Evolutionary conservation across 148 eudicot species (phyloP).

Genomic region (Oxyria digyna): DNA sequence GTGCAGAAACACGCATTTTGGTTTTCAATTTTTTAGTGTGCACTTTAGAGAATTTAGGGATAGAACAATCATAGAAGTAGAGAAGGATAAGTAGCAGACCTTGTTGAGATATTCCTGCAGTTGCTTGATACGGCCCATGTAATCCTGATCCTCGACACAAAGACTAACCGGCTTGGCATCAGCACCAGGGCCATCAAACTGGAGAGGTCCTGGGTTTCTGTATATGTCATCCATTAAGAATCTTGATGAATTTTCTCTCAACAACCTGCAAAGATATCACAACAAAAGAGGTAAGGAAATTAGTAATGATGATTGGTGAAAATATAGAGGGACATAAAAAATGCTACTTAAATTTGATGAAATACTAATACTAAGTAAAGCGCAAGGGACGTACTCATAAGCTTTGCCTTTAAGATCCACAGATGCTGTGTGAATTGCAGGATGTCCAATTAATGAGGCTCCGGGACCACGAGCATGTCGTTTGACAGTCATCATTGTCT

Average conservation of each 20-base stretch:
- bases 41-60: too few relatives aligned
- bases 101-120: conserved; percentile 70
- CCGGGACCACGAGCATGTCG: conserved; percentile 82
- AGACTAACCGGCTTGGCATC: conserved; percentile 80
- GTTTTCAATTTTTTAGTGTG: too few relatives aligned
- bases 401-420: conserved; percentile 92
- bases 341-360: background rate
- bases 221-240: conserved; percentile 87
- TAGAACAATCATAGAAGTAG: conserved; percentile 17
- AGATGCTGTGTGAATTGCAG: conserved; percentile 78
- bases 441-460: conserved; percentile 61
- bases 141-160: conserved; percentile 95
- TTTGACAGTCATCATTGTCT: conserved; percentile 97
- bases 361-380: background rate
- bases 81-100: conserved; percentile 22
- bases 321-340: too few relatives aligned
- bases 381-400: conserved; percentile 57
- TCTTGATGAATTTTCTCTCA: conserved; percentile 70
- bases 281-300: conserved; percentile 20
- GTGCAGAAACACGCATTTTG: too few relatives aligned
- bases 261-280: conserved; percentile 32
- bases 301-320: background rate
- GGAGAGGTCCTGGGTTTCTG: conserved; percentile 99
- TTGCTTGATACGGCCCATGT: conserved; percentile 93
- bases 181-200: conserved; percentile 91